Evolutionary conservation across 192 early-diverging fungal genomes (phyloP), one percentile per base, ranked within the genome.

Genomic region (Mortierella hygrophila): DNA sequence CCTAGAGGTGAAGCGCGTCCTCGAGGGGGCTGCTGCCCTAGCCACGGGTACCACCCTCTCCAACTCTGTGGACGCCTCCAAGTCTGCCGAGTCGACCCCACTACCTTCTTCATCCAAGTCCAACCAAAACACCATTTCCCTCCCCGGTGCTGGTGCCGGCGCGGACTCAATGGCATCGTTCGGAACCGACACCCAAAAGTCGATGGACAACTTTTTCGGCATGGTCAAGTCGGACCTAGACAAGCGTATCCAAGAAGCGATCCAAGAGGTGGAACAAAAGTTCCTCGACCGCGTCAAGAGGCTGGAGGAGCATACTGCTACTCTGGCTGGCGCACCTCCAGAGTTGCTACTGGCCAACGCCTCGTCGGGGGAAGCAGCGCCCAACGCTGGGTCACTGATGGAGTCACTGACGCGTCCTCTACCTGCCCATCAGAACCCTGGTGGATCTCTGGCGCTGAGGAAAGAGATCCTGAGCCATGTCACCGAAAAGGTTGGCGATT

Each of bases 261-360:
- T 86, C 38, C 84, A 81, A 69, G 84, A 86, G 65, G 84, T 86
- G 32, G 84, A 86, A 23, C 79, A 86, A 81, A 86, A 86, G 76
- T 86, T 86, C 52, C 65, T 86, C 46, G 49, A 86, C 52, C 84
- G 84, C 21, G 84, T 86, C 23, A 75, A 81, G 38, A 80, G 60
- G 49, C 54, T 86, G 13, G 84, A 86, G 44, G 63, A 80, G 35
- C 79, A 86, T 4, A 86, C 84, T 0, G 79, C 79, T 35, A 60
- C 78, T 8, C 32, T 86, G 16, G 47, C 79, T 7, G 84, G 84
- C 37, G 71, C 69, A 13, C 75, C 84, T n/a, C 38, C 74, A 20
- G 75, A 35, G 26, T 37, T 41, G 6, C 41, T 54, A 26, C 37
- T 29, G 10, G 21, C 40, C 46, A 32, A 41, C 2, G 47, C 46